Evolutionary conservation across 2,329 filamentous ascomycete genomes (phyloP), one percentile per base, ranked within the genome.

Genomic region (Podosphaera aphanis): DNA sequence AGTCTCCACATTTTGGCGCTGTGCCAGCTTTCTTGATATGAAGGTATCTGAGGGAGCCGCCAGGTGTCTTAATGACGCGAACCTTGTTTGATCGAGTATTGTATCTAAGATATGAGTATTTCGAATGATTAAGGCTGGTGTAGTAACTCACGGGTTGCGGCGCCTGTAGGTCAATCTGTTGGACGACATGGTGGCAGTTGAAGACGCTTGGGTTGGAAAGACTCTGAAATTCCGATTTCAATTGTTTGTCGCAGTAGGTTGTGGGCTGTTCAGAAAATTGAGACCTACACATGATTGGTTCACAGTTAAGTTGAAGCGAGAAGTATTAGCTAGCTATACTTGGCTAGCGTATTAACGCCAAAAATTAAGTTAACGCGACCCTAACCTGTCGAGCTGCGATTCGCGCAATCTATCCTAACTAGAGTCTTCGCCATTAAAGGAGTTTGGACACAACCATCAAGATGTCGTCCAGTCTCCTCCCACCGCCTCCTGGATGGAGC

Each of bases 21-120:
- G 85, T 93, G 60, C 86, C 90, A 67, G 79, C 83, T 84, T 98
- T 98, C 83, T 95, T 95, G 74, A 94, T 86, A 80, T 98, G 88
- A 61, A 95, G 82, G 65, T 93, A 79, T 66, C 90, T 79, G 63
- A 93, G 79, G 66, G 88, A 77, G 66, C 90, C 90, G 67, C 90
- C 92, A 58, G 92, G 90, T 58, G 90, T 98, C 77, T 90, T 90
- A 69, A 93, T 67, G 62, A 92, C 74, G 65, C 90, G 82, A 66
- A 90, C 88, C 70, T 85, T 84, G 82, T 98, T 94, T 67, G 83
- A 93, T 66, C 73, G 73, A 66, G 88, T 95, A 79, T 95, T 95
- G 83, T 95, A 98, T 65, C 83, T 90, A 62, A 25, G 35, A 39
- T 31, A 13, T 43, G 8, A 42, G 20, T 25, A 18, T 2, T 42